Evolutionary conservation across 1,284 basidiomycete genomes (phyloP).

Genomic region (Tilletia caries): DNA sequence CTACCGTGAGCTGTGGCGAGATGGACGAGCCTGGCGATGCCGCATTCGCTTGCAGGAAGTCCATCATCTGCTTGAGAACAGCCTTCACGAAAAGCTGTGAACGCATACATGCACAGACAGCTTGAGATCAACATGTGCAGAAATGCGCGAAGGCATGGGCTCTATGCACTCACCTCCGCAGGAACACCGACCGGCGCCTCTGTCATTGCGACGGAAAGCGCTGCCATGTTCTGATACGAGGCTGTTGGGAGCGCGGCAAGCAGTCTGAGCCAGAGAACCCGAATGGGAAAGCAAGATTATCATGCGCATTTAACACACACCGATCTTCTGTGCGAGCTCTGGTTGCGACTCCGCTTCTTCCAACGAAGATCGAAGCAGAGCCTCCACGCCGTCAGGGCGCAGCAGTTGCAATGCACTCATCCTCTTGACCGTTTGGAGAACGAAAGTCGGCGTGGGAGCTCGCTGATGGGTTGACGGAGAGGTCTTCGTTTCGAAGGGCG

Average conservation of each 20-base stretch:
- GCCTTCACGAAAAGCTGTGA: background rate
- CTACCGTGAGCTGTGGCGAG: background rate
- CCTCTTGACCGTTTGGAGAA: slow-evolving; percentile 29
- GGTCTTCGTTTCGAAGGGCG: background rate
- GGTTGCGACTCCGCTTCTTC: slow-evolving; percentile 19
- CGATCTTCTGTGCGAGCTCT: slow-evolving; percentile 12
- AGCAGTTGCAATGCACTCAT: slow-evolving; percentile 44
- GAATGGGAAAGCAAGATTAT: background rate
- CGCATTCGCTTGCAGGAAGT: background rate
- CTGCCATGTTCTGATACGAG: background rate
- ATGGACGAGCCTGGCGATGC: background rate
- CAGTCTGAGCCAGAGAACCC: background rate
- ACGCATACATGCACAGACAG: background rate
- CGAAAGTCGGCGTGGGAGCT: slow-evolving; percentile 24
- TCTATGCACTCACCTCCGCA: background rate
- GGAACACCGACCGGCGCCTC: slow-evolving; percentile 3
- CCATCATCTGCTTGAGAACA: background rate
- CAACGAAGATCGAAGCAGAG: slow-evolving; percentile 32
- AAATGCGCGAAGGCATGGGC: background rate
- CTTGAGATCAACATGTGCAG: background rate
- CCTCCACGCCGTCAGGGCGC: slow-evolving; percentile 43
- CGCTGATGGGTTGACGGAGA: background rate
- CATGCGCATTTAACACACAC: background rate
- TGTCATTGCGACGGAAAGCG: background rate
- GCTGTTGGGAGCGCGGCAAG: background rate